Evolutionary conservation across 1,139 yeast species (phyloP), one percentile per base, ranked within the genome.

Genomic region (Blastobotrys illinoisensis): DNA sequence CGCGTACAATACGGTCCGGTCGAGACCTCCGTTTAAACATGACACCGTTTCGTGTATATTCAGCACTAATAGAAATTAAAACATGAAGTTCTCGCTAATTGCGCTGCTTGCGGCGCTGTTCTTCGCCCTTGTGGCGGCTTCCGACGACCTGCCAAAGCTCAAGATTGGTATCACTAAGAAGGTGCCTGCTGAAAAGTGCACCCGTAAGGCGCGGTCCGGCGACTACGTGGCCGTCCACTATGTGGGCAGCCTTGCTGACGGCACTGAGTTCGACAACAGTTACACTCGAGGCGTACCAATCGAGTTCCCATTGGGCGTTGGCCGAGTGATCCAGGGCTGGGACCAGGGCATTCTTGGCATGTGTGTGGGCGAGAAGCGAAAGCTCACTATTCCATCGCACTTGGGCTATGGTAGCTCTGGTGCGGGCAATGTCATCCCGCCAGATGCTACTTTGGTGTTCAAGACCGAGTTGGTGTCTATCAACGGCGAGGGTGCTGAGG

Each of bases 341-440:
- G 96, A 89, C 60, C 82, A 85, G 70, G 96, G 96, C 47, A 75
- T 88, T 46, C 62, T 75, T 24, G 81, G 84, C 53, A 87, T 88
- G 93, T 89, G 97, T 71, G 77, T 87, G 68, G 96, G 96, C 51
- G 97, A 89, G 71, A 79, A 83, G 74, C 81, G 96, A 67, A 82
- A 80, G 63, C 77, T 89, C 64, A 80, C 82, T 46, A 88, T 90
- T 67, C 96, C 96, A 50, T 79, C 93, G 11, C 78, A 79, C 49
- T 72, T 88, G 66, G 97, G 83, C 7, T 89, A 89, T 63, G 97
- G 97, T 54, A 57, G 58, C 26, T 59, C 61, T 54, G 95, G 95
- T 50, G 83, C 88, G 57, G 91, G 90, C 48, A 86, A 85, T 54
- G 78, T 75, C 51, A 87, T 88, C 67, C 95, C 95, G 28, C 83